Evolutionary conservation across 2,329 filamentous ascomycete species (phyloP).

Genomic region (Dothidotthia symphoricarpi): DNA sequence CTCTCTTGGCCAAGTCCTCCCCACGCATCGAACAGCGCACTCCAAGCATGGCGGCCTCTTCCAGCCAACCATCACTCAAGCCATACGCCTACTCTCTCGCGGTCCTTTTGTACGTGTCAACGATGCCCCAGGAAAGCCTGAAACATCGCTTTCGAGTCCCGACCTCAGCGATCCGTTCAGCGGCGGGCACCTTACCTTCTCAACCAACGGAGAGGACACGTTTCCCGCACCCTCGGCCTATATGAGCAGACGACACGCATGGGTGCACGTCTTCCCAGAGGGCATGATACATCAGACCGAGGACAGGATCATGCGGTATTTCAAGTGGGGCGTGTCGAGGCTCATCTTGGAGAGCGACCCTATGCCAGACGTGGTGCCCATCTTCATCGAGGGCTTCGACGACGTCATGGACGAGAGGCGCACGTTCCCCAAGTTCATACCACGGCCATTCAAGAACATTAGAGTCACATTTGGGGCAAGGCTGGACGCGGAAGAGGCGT

Average conservation of each 20-base stretch:
- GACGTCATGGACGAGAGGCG: conserved; percentile 84
- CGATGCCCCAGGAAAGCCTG: conserved; percentile 23
- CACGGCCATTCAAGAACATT: conserved; percentile 69
- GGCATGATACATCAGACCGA: conserved; percentile 89
- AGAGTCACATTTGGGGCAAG: conserved; percentile 76
- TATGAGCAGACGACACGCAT: conserved; percentile 67
- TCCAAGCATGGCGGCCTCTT: conserved; percentile 81
- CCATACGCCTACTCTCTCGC: conserved; percentile 75
- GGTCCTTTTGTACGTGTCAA: conserved; percentile 47
- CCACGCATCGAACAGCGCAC: conserved; percentile 78
- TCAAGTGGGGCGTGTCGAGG: conserved; percentile 94
- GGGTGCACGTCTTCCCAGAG: conserved; percentile 96
- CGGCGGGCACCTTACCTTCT: conserved; percentile 56
- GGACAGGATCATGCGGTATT: conserved; percentile 80
- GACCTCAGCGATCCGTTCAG: conserved; percentile 56
- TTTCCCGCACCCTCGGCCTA: conserved; percentile 73
- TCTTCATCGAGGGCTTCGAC: conserved; percentile 91
- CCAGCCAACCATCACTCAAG: conserved; percentile 84
- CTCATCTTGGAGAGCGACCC: conserved; percentile 88
- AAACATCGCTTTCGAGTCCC: conserved; percentile 26
- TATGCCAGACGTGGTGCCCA: conserved; percentile 83
- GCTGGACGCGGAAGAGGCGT: conserved; percentile 69
- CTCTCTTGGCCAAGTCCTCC: conserved; percentile 81
- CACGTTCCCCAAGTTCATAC: conserved; percentile 74
- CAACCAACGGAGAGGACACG: conserved; percentile 64